phyloP scores from a whole-genome alignment of 495 filamentous ascomycete genomes.

The Trichoderma virens region DNA sequence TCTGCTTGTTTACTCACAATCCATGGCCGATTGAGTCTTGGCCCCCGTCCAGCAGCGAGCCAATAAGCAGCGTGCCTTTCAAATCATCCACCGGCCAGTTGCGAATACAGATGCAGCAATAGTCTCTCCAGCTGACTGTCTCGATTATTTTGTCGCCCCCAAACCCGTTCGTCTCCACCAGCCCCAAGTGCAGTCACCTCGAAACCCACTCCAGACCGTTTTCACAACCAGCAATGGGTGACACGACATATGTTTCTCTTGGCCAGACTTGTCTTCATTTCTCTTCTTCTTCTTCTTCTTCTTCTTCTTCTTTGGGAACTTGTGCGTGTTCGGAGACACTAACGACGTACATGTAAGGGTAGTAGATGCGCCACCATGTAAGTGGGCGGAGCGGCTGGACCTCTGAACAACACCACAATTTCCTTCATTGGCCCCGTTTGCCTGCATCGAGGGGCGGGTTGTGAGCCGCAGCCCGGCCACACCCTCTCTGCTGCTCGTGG shows the following conservation, averaged over 20 bases:
- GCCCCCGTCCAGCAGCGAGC: background rate
- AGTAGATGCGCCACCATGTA: background rate
- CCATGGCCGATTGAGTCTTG: background rate
- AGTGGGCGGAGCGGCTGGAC: background rate
- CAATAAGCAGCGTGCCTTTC: background rate
- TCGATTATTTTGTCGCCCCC: background rate
- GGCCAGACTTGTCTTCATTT: background rate
- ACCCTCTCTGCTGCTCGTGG: background rate
- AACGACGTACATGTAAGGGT: background rate
- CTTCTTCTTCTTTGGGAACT: background rate
- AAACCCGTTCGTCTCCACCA: background rate
- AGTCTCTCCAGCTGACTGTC: background rate
- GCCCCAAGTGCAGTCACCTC: background rate
- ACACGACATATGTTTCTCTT: background rate
- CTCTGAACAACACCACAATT: background rate
- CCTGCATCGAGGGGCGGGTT: background rate
- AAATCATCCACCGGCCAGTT: background rate
- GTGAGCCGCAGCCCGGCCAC: background rate
- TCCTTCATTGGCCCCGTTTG: background rate
- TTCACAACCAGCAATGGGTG: background rate
- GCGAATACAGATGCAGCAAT: background rate
- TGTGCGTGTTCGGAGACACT: background rate
- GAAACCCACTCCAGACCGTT: background rate
- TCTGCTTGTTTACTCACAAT: background rate
- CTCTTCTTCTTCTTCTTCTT: no score